phyloP scores from a whole-genome alignment of 2,329 filamentous ascomycete species.

The Colletotrichum tofieldiae region DNA sequence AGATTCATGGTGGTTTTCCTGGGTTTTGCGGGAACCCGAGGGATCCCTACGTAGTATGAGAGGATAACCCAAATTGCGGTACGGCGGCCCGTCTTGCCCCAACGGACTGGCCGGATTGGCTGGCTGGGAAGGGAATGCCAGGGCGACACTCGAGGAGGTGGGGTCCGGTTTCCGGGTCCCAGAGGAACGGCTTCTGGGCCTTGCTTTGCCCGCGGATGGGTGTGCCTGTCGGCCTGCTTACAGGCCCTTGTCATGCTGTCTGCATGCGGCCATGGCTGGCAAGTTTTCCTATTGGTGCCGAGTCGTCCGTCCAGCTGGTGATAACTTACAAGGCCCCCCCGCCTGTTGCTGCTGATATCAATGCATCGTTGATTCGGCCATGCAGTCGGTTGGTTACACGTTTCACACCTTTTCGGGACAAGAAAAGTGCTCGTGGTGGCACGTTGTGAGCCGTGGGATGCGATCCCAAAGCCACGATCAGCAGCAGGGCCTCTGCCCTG shows the following conservation, averaged over 20 bases:
- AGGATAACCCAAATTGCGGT: slow-evolving; percentile 17
- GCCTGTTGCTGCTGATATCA: neutral
- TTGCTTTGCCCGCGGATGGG: neutral
- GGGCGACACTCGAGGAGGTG: slow-evolving; percentile 10
- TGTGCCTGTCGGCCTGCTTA: slow-evolving; percentile 1
- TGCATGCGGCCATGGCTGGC: neutral
- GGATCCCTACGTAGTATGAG: neutral
- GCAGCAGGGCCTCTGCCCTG: neutral
- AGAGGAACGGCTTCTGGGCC: slow-evolving; percentile 20
- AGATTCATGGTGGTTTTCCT: slow-evolving; percentile 14
- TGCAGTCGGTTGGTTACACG: neutral
- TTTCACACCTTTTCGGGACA: neutral
- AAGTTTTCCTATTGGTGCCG: slow-evolving; percentile 12
- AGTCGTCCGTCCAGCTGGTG: neutral
- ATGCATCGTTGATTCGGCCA: neutral
- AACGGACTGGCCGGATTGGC: slow-evolving; percentile 28
- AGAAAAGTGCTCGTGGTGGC: neutral
- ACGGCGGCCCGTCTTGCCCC: slow-evolving; percentile 31
- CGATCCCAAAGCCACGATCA: neutral
- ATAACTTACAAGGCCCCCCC: neutral
- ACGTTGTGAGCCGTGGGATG: slow-evolving; percentile 5
- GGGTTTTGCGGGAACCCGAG: neutral
- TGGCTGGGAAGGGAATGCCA: slow-evolving; percentile 24
- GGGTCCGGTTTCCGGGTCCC: slow-evolving; percentile 36
- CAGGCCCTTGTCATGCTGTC: neutral